phyloP scores from a whole-genome alignment of 306 rosid species.

The Cercis canadensis region DNA sequence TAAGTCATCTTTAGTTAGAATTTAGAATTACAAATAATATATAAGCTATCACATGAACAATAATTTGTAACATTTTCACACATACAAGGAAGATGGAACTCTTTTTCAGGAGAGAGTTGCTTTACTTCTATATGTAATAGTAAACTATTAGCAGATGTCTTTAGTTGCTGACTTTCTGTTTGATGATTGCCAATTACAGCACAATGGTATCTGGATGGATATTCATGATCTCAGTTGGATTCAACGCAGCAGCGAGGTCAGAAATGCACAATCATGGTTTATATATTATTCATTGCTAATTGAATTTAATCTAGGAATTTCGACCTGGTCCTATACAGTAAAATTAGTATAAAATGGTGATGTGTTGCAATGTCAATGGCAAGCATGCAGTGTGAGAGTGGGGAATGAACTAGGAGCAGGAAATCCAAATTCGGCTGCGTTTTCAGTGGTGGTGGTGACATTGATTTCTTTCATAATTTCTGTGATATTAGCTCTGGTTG shows the following conservation, averaged over 20 bases:
- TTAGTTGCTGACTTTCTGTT: neutral
- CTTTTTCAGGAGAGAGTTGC: too few species aligned
- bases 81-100: too few species aligned
- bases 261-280: neutral
- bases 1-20: too few species aligned
- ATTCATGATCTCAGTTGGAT: slow-evolving; percentile 86
- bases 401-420: slow-evolving; percentile 86
- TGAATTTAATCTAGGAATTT: too few species aligned
- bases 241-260: slow-evolving; percentile 91
- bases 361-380: neutral
- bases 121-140: too few species aligned
- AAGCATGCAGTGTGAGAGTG: slow-evolving; percentile 74
- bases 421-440: slow-evolving; percentile 77
- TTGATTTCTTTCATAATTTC: slow-evolving; percentile 62
- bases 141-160: neutral
- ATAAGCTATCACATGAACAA: too few species aligned
- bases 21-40: too few species aligned
- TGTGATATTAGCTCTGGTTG: slow-evolving; percentile 45
- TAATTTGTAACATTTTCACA: too few species aligned
- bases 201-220: slow-evolving; percentile 72
- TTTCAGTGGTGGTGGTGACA: slow-evolving; percentile 70
- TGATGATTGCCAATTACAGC: slow-evolving; percentile 42
- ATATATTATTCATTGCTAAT: too few species aligned
- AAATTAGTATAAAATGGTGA: too few species aligned
- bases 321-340: too few species aligned